These are phyloP conservation scores for Aspergillus japonicus DNA, from an alignment of 2,329 filamentous ascomycete species.

Conservation along the genomic window DNA sequence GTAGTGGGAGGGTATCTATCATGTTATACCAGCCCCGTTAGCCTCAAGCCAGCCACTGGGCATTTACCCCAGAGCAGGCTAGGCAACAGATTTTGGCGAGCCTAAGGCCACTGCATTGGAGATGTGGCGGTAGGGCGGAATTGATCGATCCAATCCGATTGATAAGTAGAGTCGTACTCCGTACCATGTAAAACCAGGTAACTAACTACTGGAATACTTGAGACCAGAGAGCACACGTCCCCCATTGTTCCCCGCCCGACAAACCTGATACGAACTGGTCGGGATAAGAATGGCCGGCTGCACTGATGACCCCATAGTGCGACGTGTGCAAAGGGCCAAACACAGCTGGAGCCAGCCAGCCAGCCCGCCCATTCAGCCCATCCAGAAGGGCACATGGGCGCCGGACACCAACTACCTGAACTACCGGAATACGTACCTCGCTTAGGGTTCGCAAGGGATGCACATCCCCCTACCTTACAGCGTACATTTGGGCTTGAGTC, in stretches of 20 bases:
- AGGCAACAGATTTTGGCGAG: slow-evolving; percentile 1
- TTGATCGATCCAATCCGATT: slow-evolving; percentile 14
- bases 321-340: slow-evolving; percentile 4
- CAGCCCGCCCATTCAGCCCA: background rate
- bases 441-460: background rate
- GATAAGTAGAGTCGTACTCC: background rate
- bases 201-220: too few species aligned
- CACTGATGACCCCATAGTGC: slow-evolving; percentile 9
- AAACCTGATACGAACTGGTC: background rate
- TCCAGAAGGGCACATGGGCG: slow-evolving; percentile 4
- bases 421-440: background rate
- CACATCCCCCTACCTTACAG: slow-evolving; percentile 2
- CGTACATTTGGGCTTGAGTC: background rate
- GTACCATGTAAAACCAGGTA: too few species aligned
- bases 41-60: background rate
- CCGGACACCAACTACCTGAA: background rate
- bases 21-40: background rate
- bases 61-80: background rate
- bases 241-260: background rate
- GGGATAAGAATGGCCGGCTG: background rate
- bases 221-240: background rate
- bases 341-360: background rate
- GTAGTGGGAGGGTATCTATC: background rate
- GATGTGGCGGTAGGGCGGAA: slow-evolving; percentile 12
- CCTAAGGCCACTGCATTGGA: slow-evolving; percentile 1